Conservation (phyloP, 2,329 filamentous ascomycete genomes). For the Colletotrichum destructivum region DNA sequence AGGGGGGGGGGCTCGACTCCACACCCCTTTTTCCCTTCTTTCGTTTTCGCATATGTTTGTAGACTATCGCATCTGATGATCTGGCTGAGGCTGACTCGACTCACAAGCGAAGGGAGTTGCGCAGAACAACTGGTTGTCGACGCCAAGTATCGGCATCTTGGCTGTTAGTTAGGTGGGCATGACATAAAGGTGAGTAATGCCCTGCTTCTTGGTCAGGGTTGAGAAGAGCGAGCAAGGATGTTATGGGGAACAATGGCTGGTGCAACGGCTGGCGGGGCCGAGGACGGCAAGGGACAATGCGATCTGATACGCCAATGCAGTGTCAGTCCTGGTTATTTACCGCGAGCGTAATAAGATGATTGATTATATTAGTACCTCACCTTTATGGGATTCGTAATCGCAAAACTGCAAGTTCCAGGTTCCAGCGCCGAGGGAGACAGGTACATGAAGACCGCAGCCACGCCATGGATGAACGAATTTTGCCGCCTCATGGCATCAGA, state of each 20-base stretch:
- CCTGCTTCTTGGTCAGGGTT: neutral
- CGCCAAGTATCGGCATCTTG: neutral
- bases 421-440: neutral
- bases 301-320: constrained; percentile 29
- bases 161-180: constrained; percentile 2
- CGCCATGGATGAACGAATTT: constrained; percentile 19
- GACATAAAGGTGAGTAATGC: constrained; percentile 25
- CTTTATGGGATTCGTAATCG: constrained; percentile 29
- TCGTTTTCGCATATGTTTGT: neutral
- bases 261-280: neutral
- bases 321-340: constrained; percentile 30
- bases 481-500: constrained; percentile 23
- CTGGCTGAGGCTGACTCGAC: neutral
- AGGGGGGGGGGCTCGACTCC: no score
- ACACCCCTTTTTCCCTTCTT: constrained; percentile 3
- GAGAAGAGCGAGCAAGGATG: neutral
- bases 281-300: constrained; percentile 26
- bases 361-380: constrained; percentile 13
- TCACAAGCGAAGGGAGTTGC: constrained; percentile 16
- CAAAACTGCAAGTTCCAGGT: constrained; percentile 23
- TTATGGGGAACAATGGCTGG: no score
- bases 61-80: neutral
- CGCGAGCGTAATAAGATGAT: constrained; percentile 22
- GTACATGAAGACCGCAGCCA: neutral
- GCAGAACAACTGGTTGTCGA: constrained; percentile 2